Percentiles rank a stretch among this genome's conserved stretches.
Evolutionary conservation across 306 rosid species (phyloP).

Genomic region (Leucaena leucocephala): DNA sequence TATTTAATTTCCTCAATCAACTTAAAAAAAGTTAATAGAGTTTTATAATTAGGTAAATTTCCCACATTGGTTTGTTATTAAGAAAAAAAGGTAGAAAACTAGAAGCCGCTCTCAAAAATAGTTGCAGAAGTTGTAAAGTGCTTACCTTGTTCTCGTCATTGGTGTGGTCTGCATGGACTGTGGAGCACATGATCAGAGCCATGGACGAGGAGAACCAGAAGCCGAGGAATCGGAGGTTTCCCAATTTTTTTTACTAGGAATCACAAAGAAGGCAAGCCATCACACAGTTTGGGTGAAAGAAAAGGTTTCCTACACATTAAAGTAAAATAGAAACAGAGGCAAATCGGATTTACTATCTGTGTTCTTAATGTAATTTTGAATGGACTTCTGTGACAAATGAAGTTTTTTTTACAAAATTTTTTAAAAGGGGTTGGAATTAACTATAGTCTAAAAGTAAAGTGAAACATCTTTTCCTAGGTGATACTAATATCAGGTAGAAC

Average conservation of each 20-base stretch:
- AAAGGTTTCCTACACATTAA: constrained; percentile 47
- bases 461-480: too few species aligned
- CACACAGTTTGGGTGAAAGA: constrained; percentile 40
- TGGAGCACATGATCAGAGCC: constrained; percentile 29
- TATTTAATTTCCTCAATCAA: too few species aligned
- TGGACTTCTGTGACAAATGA: constrained; percentile 44
- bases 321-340: background rate
- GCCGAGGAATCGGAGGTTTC: constrained; percentile 46
- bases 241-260: constrained; percentile 64
- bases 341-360: background rate
- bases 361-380: background rate
- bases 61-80: background rate
- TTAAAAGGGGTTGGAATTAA: too few species aligned
- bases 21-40: too few species aligned
- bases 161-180: constrained; percentile 27
- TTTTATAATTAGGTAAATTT: constrained; percentile 14
- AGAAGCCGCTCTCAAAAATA: background rate
- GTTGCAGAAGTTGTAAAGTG: background rate
- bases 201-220: constrained; percentile 55
- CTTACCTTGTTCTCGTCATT: constrained; percentile 4
- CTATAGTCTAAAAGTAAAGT: too few species aligned
- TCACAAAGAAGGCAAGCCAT: constrained; percentile 49
- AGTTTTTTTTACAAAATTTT: too few species aligned
- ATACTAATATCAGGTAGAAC: too few species aligned
- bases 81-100: background rate